Evolutionary conservation across 805 yeast species (phyloP), one percentile per base, ranked within the genome.

Genomic region (Candida multigemmis): DNA sequence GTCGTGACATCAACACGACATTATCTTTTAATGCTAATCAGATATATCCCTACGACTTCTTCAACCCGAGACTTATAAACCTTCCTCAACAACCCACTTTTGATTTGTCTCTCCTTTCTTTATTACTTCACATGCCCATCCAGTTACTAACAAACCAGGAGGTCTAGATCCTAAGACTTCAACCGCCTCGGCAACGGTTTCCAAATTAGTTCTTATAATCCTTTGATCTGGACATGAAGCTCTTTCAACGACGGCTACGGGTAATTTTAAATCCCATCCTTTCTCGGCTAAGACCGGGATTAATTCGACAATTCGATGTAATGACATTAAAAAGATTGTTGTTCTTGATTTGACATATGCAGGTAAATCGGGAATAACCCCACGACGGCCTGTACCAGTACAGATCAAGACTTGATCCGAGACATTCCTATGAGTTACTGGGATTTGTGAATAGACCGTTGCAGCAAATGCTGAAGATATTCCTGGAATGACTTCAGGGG

Each of bases 181-280:
- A 2, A 85, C 71, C 1, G 91, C 93, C 22, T 66, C 75, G 0
- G 79, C 78, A 1, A 85, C 72, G 35, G 78, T 56, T 27, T 64
- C 62, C 23, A 89, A 55, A 0, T 73, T 68, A 0, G 96, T 82
- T 36, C 94, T 61, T 3, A 86, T 74, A 4, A 87, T 68, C 30
- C 97, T 56, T 24, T 89, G 96, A 46, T 87, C 97, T 0, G 91
- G 86, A 51, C 96, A 86, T 10, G 91, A 77, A 0, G 96, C 94
- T 32, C 96, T 66, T 50, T 89, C 97, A 2, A 89, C 74, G 13
- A 87, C 75, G 2, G 91, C 85, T 16, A 82, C 83, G 0, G 96
- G 95, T 6, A 80, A 60, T 12, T 67, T 60, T 1, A 62, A 53
- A 27, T 76, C 77, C 96, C 96, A 89, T 0, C 61, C 55, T 22